A percentile compares a stretch with the other conserved stretches of the same genome.
Conservation (phyloP, 257 asterid species). For the Forsythia suspensa region DNA sequence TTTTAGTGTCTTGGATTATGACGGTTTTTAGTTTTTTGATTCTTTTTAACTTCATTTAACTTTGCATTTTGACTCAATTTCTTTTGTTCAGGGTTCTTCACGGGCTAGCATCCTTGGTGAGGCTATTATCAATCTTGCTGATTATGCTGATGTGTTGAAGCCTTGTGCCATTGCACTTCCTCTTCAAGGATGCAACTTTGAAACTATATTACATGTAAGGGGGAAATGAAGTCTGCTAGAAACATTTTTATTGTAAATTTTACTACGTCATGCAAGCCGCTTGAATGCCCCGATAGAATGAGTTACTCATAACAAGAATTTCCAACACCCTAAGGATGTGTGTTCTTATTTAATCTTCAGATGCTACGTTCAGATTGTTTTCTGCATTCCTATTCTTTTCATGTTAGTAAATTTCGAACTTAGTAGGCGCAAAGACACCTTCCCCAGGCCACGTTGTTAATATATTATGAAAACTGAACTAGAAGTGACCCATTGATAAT, state of each 20-base stretch:
- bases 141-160: constrained; percentile 79
- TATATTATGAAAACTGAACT: neutral
- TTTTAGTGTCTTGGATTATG: neutral
- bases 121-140: constrained; percentile 87
- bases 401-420: neutral
- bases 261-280: neutral
- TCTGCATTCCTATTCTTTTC: neutral
- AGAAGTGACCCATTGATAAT: neutral
- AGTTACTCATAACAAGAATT: neutral
- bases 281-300: neutral
- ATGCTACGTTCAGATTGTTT: neutral
- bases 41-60: constrained; percentile 2
- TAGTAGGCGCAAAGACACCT: neutral
- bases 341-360: neutral
- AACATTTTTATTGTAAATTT: neutral
- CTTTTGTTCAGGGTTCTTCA: constrained; percentile 79
- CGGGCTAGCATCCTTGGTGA: constrained; percentile 93
- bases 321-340: neutral
- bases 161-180: constrained; percentile 76
- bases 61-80: constrained; percentile 19
- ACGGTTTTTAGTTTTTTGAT: neutral
- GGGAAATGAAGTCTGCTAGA: constrained; percentile 7
- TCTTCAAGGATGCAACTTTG: constrained; percentile 82
- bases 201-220: constrained; percentile 84
- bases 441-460: neutral